These are phyloP conservation scores for Paramecium biaurelia DNA, from an alignment of 73 alveolate species.

Conservation along the genomic window DNA sequence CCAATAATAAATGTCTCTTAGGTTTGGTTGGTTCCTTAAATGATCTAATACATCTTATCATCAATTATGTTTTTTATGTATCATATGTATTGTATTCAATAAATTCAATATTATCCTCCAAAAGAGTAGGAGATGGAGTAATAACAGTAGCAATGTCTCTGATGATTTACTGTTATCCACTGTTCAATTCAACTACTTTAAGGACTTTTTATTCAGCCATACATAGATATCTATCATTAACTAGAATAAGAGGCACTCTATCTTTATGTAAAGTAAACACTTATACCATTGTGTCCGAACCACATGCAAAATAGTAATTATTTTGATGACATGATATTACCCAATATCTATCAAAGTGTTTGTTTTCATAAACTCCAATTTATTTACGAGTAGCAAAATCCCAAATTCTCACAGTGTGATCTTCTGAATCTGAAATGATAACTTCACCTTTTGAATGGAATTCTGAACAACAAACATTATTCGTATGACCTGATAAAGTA, in stretches of 20 bases:
- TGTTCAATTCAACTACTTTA: neutral
- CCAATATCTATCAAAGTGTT: slow-evolving; percentile 93
- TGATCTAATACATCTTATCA: slow-evolving; percentile 14
- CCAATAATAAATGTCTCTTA: neutral
- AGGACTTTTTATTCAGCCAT: slow-evolving; percentile 63
- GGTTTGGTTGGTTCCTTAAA: neutral
- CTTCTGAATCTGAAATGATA: slow-evolving; percentile 87
- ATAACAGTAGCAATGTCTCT: neutral
- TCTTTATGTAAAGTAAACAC: slow-evolving; percentile 87
- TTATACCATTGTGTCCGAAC: slow-evolving; percentile 81
- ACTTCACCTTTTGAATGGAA: slow-evolving; percentile 89
- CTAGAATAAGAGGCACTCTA: slow-evolving; percentile 70
- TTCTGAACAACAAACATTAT: slow-evolving; percentile 86
- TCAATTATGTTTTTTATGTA: slow-evolving; percentile 9
- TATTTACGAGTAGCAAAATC: slow-evolving; percentile 80
- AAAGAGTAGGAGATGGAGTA: slow-evolving; percentile 50
- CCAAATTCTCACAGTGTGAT: slow-evolving; percentile 89
- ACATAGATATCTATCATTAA: slow-evolving; percentile 59
- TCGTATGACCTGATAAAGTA: slow-evolving; percentile 84
- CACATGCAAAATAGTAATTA: slow-evolving; percentile 86
- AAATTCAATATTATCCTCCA: slow-evolving; percentile 64
- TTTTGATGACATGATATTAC: slow-evolving; percentile 79
- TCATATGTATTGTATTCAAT: slow-evolving; percentile 64
- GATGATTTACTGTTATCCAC: neutral
- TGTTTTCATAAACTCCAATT: slow-evolving; percentile 68